These are phyloP conservation scores for Trypanosoma boissoni DNA, from an alignment of 208 protist genomes.

Conservation along the genomic window DNA sequence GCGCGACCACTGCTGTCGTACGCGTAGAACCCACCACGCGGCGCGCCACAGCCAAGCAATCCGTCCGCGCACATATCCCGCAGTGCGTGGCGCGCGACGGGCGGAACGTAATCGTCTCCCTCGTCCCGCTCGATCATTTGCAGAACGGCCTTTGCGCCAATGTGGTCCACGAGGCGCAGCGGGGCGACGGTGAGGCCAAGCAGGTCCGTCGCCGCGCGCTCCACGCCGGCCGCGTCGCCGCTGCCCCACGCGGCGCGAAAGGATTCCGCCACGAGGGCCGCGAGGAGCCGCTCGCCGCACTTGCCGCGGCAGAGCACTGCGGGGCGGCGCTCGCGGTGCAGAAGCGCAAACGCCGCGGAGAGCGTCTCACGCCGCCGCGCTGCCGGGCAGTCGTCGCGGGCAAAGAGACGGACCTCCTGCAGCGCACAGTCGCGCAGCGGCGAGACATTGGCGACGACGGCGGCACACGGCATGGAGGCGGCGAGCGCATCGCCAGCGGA, in stretches of 20 bases:
- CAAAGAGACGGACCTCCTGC: slow-evolving; percentile 67
- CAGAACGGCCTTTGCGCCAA: slow-evolving; percentile 29
- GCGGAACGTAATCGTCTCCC: slow-evolving; percentile 10
- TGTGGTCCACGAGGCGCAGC: slow-evolving; percentile 51
- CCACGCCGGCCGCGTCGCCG: slow-evolving; percentile 28
- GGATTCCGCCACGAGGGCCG: slow-evolving; percentile 43
- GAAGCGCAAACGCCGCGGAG: slow-evolving; percentile 48
- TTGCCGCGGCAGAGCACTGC: slow-evolving; percentile 44
- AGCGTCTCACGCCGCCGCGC: slow-evolving; percentile 46
- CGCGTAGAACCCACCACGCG: slow-evolving; percentile 54
- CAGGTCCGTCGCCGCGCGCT: slow-evolving; percentile 33
- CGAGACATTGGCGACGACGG: slow-evolving; percentile 45
- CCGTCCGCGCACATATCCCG: slow-evolving; percentile 42
- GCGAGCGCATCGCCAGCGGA: slow-evolving; percentile 27
- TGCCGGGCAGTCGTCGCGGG: slow-evolving; percentile 32
- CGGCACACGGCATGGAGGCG: slow-evolving; percentile 33
- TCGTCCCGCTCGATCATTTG: slow-evolving; percentile 32
- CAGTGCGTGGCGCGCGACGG: slow-evolving; percentile 12
- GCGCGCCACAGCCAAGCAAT: slow-evolving; percentile 26
- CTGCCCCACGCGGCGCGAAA: slow-evolving; percentile 16
- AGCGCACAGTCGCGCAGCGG: slow-evolving; percentile 28
- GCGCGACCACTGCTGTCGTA: slow-evolving; percentile 15
- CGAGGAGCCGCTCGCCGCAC: slow-evolving; percentile 42
- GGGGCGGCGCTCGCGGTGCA: slow-evolving; percentile 35
- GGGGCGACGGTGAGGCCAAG: slow-evolving; percentile 49